A percentile compares a stretch with the other conserved stretches of the same genome.
Conservation (phyloP, 2,329 filamentous ascomycete genomes). For the Periconia macrospinosa region DNA sequence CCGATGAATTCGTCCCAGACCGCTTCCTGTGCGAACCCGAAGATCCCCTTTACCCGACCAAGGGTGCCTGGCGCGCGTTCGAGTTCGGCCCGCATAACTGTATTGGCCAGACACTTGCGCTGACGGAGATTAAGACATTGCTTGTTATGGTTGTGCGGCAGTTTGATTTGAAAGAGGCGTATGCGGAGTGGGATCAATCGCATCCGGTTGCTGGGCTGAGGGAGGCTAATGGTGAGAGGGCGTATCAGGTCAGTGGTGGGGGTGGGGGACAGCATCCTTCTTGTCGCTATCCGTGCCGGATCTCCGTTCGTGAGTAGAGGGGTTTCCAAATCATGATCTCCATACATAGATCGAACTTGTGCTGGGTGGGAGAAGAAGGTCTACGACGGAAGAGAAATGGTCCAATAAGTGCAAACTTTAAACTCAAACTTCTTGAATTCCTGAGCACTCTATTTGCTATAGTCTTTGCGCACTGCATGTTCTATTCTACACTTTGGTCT, state of each 20-base stretch:
- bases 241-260: background rate
- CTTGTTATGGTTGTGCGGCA: background rate
- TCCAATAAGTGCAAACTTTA: too few relatives aligned
- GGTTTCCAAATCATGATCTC: too few relatives aligned
- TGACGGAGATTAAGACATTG: constrained; percentile 17
- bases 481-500: too few relatives aligned
- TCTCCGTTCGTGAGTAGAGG: too few relatives aligned
- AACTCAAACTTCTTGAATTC: too few relatives aligned
- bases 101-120: constrained; percentile 20
- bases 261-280: background rate
- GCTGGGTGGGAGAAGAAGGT: too few relatives aligned
- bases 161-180: background rate
- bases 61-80: constrained; percentile 41
- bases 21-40: constrained; percentile 17
- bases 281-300: background rate
- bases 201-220: background rate
- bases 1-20: constrained; percentile 27
- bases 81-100: constrained; percentile 38
- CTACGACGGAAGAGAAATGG: too few relatives aligned
- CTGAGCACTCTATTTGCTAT: too few relatives aligned
- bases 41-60: constrained; percentile 11
- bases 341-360: too few relatives aligned
- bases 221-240: background rate
- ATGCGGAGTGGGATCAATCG: background rate
- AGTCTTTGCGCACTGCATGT: too few relatives aligned